Conservation (phyloP, 768 basidiomycete species). For the Suillus brevipes region DNA sequence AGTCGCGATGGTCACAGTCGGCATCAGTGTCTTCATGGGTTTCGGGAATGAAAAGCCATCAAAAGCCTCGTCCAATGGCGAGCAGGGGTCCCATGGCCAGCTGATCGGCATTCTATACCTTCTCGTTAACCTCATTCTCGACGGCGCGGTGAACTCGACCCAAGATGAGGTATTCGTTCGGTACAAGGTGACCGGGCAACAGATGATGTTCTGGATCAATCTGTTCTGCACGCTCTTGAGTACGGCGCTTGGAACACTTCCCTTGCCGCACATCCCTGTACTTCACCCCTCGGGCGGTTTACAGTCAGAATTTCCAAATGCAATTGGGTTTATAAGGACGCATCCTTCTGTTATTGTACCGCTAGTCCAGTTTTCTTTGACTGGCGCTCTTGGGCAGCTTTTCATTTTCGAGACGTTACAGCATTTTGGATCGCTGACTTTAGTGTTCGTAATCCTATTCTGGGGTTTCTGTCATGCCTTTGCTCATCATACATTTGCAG, state of each 20-base stretch:
- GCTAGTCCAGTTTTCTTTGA: slow-evolving; percentile 80
- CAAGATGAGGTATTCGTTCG: slow-evolving; percentile 94
- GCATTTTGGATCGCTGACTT: slow-evolving; percentile 85
- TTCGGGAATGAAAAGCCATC: slow-evolving; percentile 61
- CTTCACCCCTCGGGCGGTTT: slow-evolving; percentile 67
- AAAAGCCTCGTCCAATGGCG: slow-evolving; percentile 38
- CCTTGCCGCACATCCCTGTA: slow-evolving; percentile 80
- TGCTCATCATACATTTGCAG: slow-evolving; percentile 38
- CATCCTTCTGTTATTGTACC: slow-evolving; percentile 79
- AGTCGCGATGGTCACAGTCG: slow-evolving; percentile 86
- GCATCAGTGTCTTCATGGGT: slow-evolving; percentile 94
- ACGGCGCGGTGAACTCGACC: slow-evolving; percentile 92
- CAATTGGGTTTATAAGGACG: slow-evolving; percentile 68
- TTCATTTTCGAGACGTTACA: slow-evolving; percentile 97
- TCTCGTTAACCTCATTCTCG: slow-evolving; percentile 83
- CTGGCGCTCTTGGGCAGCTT: slow-evolving; percentile 92
- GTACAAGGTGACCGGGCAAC: slow-evolving; percentile 80
- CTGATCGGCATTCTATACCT: slow-evolving; percentile 75
- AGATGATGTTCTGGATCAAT: slow-evolving; percentile 99
- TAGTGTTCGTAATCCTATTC: slow-evolving; percentile 61
- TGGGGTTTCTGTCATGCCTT: slow-evolving; percentile 1
- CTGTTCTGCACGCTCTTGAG: slow-evolving; percentile 78
- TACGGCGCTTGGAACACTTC: slow-evolving; percentile 66
- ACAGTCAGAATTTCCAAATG: slow-evolving; percentile 62
- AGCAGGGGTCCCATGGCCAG: slow-evolving; percentile 51